phyloP scores from a whole-genome alignment of 1,284 basidiomycete genomes.

The Marasmius tenuissimus region DNA sequence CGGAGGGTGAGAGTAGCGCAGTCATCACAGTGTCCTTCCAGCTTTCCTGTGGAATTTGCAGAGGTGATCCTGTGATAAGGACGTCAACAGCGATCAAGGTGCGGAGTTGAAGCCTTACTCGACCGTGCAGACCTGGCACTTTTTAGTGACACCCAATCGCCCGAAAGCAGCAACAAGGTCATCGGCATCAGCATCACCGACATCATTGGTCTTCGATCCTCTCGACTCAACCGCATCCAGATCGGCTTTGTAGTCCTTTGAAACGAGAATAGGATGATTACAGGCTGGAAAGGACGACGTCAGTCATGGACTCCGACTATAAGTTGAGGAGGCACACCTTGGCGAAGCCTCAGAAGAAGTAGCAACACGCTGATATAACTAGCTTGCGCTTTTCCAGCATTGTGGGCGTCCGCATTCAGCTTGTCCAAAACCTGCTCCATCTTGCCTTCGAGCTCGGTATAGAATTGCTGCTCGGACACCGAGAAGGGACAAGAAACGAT shows the following conservation, averaged over 20 bases:
- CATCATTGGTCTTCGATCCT: slow-evolving; percentile 44
- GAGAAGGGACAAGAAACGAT: slow-evolving; percentile 77
- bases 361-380: slow-evolving; percentile 83
- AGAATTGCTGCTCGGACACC: slow-evolving; percentile 79
- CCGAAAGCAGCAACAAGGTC: slow-evolving; percentile 79
- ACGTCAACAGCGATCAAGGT: background rate
- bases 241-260: slow-evolving; percentile 72
- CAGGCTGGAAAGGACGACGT: slow-evolving; percentile 57
- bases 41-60: slow-evolving; percentile 7
- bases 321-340: slow-evolving; percentile 55
- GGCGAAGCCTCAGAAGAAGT: slow-evolving; percentile 82
- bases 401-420: slow-evolving; percentile 49
- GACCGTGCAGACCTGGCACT: slow-evolving; percentile 75
- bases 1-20: slow-evolving; percentile 53
- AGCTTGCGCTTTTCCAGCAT: slow-evolving; percentile 52
- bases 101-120: slow-evolving; percentile 47
- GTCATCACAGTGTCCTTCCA: slow-evolving; percentile 49
- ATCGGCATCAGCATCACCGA: slow-evolving; percentile 61
- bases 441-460: slow-evolving; percentile 73
- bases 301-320: background rate
- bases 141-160: slow-evolving; percentile 65
- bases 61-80: background rate
- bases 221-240: slow-evolving; percentile 72
- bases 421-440: slow-evolving; percentile 76
- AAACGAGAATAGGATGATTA: slow-evolving; percentile 83